Percentiles rank a stretch among this genome's conserved stretches.
Conservation (phyloP, 371 early-diverging fungal species). For the Mortierella sp. region DNA sequence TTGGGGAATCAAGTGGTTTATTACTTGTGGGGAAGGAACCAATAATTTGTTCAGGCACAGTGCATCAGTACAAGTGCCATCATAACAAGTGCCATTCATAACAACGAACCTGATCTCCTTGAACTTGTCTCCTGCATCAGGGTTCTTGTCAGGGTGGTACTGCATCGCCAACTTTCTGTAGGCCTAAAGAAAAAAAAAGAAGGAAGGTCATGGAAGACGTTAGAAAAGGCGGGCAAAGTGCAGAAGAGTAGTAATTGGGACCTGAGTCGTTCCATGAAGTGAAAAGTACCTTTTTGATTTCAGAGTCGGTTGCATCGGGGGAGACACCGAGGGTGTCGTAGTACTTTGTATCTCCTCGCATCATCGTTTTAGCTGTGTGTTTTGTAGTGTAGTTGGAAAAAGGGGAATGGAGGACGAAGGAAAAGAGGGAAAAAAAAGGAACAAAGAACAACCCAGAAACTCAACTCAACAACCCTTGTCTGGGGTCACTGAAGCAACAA, state of each 20-base stretch:
- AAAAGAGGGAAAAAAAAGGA: not conserved
- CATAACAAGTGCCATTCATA: no score
- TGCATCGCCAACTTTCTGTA: conserved; percentile 93
- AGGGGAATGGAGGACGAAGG: not conserved
- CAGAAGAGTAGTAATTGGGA: not conserved
- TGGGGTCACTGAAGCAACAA: not conserved
- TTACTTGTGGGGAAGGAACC: not conserved
- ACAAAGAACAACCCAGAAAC: not conserved
- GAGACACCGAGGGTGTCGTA: conserved; percentile 94
- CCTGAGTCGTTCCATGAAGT: not conserved
- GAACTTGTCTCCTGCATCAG: conserved; percentile 86
- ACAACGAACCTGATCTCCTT: conserved; percentile 81
- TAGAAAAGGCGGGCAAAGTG: not conserved
- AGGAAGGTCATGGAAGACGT: not conserved
- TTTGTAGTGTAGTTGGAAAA: not conserved
- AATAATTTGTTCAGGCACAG: not conserved
- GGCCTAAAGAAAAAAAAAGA: conserved; percentile 61
- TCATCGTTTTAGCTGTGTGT: conserved; percentile 9
- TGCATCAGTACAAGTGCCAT: no score
- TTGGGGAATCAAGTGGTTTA: not conserved
- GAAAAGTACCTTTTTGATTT: conserved; percentile 80
- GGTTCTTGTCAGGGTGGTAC: conserved; percentile 97
- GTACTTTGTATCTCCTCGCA: conserved; percentile 68
- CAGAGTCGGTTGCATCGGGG: conserved; percentile 84
- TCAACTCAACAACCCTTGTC: not conserved